phyloP scores from a whole-genome alignment of 2,329 filamentous ascomycete genomes.

The Ophiostoma novo-ulmi region DNA sequence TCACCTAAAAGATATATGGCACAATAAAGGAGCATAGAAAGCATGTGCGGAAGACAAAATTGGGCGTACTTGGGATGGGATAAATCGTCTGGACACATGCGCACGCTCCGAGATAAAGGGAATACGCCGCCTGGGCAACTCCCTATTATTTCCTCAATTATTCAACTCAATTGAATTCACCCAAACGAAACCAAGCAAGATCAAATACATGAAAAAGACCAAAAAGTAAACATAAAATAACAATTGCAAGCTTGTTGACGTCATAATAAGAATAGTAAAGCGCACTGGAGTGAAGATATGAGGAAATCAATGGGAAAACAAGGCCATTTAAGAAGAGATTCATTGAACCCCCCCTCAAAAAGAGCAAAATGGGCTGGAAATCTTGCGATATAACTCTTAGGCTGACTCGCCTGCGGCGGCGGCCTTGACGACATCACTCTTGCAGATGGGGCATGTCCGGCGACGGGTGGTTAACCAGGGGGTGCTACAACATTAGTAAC shows the following conservation, averaged over 20 bases:
- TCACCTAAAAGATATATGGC: background rate
- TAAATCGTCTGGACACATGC: background rate
- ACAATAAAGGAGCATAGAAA: background rate
- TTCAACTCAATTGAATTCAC: background rate
- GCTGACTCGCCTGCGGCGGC: slow-evolving; percentile 18
- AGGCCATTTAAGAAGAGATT: background rate
- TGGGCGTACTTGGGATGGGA: background rate
- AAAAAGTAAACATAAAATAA: background rate
- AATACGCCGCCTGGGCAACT: background rate
- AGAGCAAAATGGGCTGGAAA: background rate
- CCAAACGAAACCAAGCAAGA: background rate
- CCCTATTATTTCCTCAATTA: background rate
- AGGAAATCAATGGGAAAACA: background rate
- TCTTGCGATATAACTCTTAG: background rate
- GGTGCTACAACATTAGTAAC: slow-evolving; percentile 55
- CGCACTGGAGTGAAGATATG: background rate
- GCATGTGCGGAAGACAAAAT: background rate
- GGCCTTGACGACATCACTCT: slow-evolving; percentile 79
- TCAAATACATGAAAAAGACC: background rate
- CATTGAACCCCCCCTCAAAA: no score
- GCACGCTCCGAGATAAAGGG: no score
- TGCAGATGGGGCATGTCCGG: slow-evolving; percentile 97
- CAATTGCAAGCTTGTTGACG: background rate
- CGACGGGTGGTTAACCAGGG: slow-evolving; percentile 94
- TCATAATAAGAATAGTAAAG: background rate